Percentiles rank a stretch among this genome's conserved stretches.
These are phyloP conservation scores for Carex cristatella DNA, from an alignment of 176 grass and related monocot species.

Conservation along the genomic window DNA sequence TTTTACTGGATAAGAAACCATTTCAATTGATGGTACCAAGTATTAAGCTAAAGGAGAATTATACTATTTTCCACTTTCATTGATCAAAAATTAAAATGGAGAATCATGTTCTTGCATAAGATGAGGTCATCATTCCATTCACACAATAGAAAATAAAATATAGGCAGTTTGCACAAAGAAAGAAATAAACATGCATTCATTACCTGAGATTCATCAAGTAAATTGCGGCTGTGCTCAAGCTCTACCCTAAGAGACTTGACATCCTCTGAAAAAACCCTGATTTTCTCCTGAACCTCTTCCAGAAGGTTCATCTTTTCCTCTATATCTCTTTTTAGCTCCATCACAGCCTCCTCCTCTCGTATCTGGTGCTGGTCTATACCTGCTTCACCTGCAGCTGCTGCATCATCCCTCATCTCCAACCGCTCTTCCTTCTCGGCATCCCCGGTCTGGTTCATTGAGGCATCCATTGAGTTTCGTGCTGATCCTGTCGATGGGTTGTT, in stretches of 20 bases:
- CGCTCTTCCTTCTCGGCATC: slow-evolving; percentile 42
- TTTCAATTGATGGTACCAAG: neutral
- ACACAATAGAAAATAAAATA: slow-evolving; percentile 24
- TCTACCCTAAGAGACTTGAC: slow-evolving; percentile 59
- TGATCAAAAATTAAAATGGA: slow-evolving; percentile 11
- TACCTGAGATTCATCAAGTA: slow-evolving; percentile 97
- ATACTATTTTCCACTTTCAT: neutral
- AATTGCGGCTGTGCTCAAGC: slow-evolving; percentile 51
- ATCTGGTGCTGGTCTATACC: neutral
- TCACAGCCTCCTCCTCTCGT: slow-evolving; percentile 34
- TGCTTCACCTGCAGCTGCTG: neutral
- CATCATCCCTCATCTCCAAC: slow-evolving; percentile 6
- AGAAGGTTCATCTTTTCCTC: slow-evolving; percentile 65
- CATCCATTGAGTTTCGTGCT: slow-evolving; percentile 45
- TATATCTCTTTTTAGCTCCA: slow-evolving; percentile 52
- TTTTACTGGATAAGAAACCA: neutral
- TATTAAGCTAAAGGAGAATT: neutral
- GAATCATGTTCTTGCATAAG: slow-evolving; percentile 10
- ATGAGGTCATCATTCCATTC: neutral
- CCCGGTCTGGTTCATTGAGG: slow-evolving; percentile 60
- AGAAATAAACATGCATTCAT: slow-evolving; percentile 12
- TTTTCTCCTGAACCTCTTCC: slow-evolving; percentile 62
- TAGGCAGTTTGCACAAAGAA: slow-evolving; percentile 13
- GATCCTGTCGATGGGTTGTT: slow-evolving; percentile 46
- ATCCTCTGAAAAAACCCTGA: slow-evolving; percentile 47